Base-by-base conservation (phyloP, 805 yeast species). In the Candida jianshihensis region DNA sequence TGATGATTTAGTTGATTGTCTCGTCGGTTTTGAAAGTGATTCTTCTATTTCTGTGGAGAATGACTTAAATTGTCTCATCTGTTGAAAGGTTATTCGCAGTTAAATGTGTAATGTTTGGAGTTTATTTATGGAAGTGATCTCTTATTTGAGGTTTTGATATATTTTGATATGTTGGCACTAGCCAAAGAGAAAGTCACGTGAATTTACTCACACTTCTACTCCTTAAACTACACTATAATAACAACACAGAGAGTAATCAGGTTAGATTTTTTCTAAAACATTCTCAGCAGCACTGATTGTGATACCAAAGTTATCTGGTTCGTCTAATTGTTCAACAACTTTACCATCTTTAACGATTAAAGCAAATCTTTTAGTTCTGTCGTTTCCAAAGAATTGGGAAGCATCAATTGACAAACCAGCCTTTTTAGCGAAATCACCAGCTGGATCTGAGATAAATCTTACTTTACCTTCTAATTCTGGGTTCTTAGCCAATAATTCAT, bases 231-330 rank as follows among this genome's bases (percentile, higher is more conserved):
- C 24, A 11, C 24, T 11, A 21, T 21, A 21, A 21, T n/a, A n/a
- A n/a, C n/a, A n/a, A n/a, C n/a, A n/a, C n/a, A n/a, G n/a, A n/a
- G n/a, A n/a, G n/a, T n/a, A 24, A 7, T 6, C 5, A 24, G 13
- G 10, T 12, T 15, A 40, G 13, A 36, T 19, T 5, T 47, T 36
- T 39, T 51, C 54, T 33, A 65, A 46, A 26, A 65, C 59, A 39
- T 61, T 58, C 42, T 62, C 66, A 33, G 68, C 71, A 34, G 59
- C 48, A 12, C 68, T 54, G 26, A 59, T 77, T 40, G 74, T 71
- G 45, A 87, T 73, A 11, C 88, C 74, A 30, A 80, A 75, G 61
- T 76, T 78, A 56, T 87, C 95, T 19, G 94, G 90, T 65, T 88
- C 96, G 34, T 77, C 75, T 53, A 81, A 81, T 24, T 75, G 64